Percentiles rank a stretch among this genome's conserved stretches.
These are phyloP conservation scores for Eryngium alpinum DNA, from an alignment of 140 eudicot genomes.

Conservation along the genomic window DNA sequence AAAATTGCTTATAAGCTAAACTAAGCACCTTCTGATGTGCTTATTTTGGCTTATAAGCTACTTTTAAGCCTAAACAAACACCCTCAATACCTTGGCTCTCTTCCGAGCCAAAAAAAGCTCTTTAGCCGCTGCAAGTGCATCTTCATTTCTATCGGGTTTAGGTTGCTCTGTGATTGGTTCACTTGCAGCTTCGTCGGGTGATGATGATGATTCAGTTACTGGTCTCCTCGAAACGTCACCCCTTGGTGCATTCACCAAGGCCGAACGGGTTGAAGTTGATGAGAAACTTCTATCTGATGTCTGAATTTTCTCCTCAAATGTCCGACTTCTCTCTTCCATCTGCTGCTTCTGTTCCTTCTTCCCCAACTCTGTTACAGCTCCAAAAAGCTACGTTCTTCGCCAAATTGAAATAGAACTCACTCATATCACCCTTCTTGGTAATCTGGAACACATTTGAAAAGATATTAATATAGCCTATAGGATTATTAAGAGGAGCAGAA, in stretches of 20 bases:
- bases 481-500: neutral
- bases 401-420: constrained; percentile 69
- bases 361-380: constrained; percentile 39
- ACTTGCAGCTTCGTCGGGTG: neutral
- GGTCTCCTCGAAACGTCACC: constrained; percentile 31
- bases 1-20: too few relatives aligned
- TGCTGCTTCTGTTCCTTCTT: constrained; percentile 23
- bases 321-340: constrained; percentile 22
- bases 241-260: constrained; percentile 18
- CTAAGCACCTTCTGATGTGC: too few relatives aligned
- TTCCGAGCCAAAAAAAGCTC: constrained; percentile 75
- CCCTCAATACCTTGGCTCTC: constrained; percentile 44
- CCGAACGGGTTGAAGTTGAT: constrained; percentile 2
- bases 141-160: constrained; percentile 10
- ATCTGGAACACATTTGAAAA: constrained; percentile 33
- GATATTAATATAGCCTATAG: neutral
- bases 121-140: constrained; percentile 47
- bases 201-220: constrained; percentile 21
- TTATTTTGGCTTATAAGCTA: too few relatives aligned
- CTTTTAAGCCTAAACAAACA: too few relatives aligned
- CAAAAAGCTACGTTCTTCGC: constrained; percentile 71
- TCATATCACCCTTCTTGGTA: constrained; percentile 59
- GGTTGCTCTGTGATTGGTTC: constrained; percentile 19
- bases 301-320: constrained; percentile 19
- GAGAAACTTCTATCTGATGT: constrained; percentile 21